Percentiles rank a stretch among this genome's conserved stretches.
Conservation (phyloP, 2,329 filamentous ascomycete species). For the Neofusicoccum parvum region DNA sequence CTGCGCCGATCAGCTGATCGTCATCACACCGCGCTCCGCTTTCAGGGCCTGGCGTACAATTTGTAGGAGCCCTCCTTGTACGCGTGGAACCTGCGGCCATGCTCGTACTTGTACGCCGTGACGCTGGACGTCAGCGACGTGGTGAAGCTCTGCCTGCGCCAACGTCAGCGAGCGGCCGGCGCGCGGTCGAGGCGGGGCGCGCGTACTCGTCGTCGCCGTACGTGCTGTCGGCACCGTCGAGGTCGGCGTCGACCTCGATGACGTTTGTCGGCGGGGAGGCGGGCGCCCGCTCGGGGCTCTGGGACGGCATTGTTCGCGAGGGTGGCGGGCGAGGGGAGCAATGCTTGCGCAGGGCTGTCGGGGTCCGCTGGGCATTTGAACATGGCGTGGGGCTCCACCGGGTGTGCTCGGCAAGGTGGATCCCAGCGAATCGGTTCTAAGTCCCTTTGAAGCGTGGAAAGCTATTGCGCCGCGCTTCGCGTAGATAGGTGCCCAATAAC, state of each 20-base stretch:
- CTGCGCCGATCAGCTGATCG: neutral
- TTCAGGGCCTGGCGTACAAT: slow-evolving; percentile 28
- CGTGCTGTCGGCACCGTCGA: neutral
- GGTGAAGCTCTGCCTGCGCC: slow-evolving; percentile 14
- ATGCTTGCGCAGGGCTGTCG: too few relatives aligned
- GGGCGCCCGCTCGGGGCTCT: neutral
- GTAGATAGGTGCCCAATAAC: too few relatives aligned
- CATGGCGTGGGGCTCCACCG: too few relatives aligned
- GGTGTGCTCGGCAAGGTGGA: too few relatives aligned
- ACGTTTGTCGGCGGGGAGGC: neutral
- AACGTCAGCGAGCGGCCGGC: neutral
- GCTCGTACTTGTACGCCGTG: slow-evolving; percentile 21
- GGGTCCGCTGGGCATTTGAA: too few relatives aligned
- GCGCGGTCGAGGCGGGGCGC: neutral
- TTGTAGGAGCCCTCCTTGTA: slow-evolving; percentile 19
- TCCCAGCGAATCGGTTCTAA: too few relatives aligned
- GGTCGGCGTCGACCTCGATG: slow-evolving; percentile 2
- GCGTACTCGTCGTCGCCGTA: neutral
- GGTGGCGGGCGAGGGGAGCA: too few relatives aligned
- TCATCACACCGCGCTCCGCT: slow-evolving; percentile 26
- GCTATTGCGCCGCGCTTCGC: too few relatives aligned
- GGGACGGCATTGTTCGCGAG: neutral
- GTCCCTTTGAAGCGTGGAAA: too few relatives aligned
- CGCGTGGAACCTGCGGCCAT: slow-evolving; percentile 39
- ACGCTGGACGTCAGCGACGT: neutral